Evolutionary conservation across 305 asterid species (phyloP).

Genomic region (Plantago coronopus): DNA sequence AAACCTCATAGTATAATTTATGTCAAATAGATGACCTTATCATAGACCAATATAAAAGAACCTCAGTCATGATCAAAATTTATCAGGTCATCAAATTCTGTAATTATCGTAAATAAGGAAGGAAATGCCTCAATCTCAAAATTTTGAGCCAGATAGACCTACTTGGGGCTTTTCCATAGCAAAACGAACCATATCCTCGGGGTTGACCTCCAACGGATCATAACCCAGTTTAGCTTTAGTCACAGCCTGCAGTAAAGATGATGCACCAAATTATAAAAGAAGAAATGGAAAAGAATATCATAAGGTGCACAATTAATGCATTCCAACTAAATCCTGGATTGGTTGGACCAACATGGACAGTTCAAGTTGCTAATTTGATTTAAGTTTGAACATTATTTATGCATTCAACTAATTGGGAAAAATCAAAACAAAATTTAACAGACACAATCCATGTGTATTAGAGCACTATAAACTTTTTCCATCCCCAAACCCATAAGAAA

Average conservation of each 20-base stretch:
- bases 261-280: slow-evolving; percentile 5
- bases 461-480: no score
- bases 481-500: no score
- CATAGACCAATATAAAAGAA: slow-evolving; percentile 13
- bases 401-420: no score
- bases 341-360: no score
- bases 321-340: slow-evolving; percentile 3
- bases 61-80: slow-evolving; percentile 1
- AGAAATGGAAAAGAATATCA: slow-evolving; percentile 16
- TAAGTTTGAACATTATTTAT: no score
- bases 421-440: no score
- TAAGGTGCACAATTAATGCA: slow-evolving; percentile 10
- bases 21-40: background rate
- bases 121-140: slow-evolving; percentile 14
- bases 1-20: slow-evolving; percentile 7
- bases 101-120: slow-evolving; percentile 7
- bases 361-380: no score
- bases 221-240: slow-evolving; percentile 97
- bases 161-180: slow-evolving; percentile 98
- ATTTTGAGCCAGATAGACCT: slow-evolving; percentile 24
- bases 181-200: slow-evolving; percentile 99
- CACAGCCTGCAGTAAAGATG: slow-evolving; percentile 63
- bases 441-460: no score
- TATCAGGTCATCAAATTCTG: slow-evolving; percentile 13
- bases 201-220: slow-evolving; percentile 96